phyloP scores from a whole-genome alignment of 2,329 filamentous ascomycete species.

The Neofusicoccum parvum region DNA sequence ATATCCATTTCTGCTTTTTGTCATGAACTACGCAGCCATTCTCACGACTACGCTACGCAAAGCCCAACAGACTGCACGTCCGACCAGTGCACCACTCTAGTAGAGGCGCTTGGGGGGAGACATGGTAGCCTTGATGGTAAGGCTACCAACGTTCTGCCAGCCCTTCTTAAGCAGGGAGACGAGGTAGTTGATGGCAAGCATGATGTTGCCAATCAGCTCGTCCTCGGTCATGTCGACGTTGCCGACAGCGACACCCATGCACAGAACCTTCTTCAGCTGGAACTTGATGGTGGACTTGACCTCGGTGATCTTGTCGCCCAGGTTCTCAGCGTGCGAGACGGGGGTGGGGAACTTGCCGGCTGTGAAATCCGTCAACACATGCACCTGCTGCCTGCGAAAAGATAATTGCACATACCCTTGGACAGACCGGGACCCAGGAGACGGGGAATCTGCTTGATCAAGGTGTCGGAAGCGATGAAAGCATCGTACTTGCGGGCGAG shows the following conservation, averaged over 20 bases:
- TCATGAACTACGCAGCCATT: slow-evolving; percentile 1
- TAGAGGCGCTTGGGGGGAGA: slow-evolving; percentile 97
- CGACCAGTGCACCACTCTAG: slow-evolving; percentile 57
- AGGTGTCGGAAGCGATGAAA: slow-evolving; percentile 92
- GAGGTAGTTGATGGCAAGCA: slow-evolving; percentile 99
- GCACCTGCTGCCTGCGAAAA: not conserved
- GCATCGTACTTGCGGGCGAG: slow-evolving; percentile 99
- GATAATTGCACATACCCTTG: slow-evolving; percentile 67
- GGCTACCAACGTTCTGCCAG: slow-evolving; percentile 99
- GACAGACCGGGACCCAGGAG: slow-evolving; percentile 97
- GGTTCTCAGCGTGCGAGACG: slow-evolving; percentile 94
- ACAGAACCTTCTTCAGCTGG: slow-evolving; percentile 99
- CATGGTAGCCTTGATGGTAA: slow-evolving; percentile 99
- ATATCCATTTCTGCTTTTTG: slow-evolving; percentile 12
- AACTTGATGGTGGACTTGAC: slow-evolving; percentile 99
- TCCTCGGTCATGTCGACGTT: slow-evolving; percentile 98
- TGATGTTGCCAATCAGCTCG: slow-evolving; percentile 97
- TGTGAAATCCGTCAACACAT: slow-evolving; percentile 46
- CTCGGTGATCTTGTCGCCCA: slow-evolving; percentile 93
- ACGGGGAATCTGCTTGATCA: slow-evolving; percentile 99
- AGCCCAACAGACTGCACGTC: slow-evolving; percentile 18
- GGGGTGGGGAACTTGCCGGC: slow-evolving; percentile 99
- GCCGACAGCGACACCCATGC: slow-evolving; percentile 98
- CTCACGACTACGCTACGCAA: slow-evolving; percentile 5
- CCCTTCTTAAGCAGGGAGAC: slow-evolving; percentile 99